Conservation (phyloP, 345 rosid genomes). For the Lumnitzera littorea region DNA sequence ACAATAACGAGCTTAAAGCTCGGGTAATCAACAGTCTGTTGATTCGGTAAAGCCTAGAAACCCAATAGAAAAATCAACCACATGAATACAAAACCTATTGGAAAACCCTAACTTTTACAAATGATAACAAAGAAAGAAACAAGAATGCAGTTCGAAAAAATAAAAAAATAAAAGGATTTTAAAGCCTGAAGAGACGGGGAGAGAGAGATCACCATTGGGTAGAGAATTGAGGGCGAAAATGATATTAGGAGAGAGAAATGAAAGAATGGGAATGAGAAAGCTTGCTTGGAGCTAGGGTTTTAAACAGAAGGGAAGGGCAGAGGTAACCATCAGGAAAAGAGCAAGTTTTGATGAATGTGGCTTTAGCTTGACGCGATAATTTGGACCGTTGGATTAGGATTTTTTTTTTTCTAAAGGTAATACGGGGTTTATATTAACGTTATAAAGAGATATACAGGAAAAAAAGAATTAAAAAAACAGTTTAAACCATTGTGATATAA, state of each 20-base stretch:
- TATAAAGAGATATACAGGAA: no score
- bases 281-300: background rate
- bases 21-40: slow-evolving; percentile 59
- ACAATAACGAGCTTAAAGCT: slow-evolving; percentile 93
- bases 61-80: background rate
- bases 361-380: slow-evolving; percentile 37
- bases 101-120: background rate
- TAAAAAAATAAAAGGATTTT: background rate
- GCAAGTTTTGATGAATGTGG: slow-evolving; percentile 7
- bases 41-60: slow-evolving; percentile 67
- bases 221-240: no score
- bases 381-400: slow-evolving; percentile 31
- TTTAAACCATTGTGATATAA: no score
- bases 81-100: background rate
- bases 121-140: background rate
- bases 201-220: background rate
- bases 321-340: slow-evolving; percentile 4
- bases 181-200: background rate
- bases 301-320: slow-evolving; percentile 11
- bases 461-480: no score
- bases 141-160: slow-evolving; percentile 2
- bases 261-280: background rate
- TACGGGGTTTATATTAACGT: no score
- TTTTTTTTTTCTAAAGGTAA: background rate
- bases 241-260: background rate